Base-by-base conservation (phyloP, 192 early-diverging fungal genomes). In the Podila epicladia region DNA sequence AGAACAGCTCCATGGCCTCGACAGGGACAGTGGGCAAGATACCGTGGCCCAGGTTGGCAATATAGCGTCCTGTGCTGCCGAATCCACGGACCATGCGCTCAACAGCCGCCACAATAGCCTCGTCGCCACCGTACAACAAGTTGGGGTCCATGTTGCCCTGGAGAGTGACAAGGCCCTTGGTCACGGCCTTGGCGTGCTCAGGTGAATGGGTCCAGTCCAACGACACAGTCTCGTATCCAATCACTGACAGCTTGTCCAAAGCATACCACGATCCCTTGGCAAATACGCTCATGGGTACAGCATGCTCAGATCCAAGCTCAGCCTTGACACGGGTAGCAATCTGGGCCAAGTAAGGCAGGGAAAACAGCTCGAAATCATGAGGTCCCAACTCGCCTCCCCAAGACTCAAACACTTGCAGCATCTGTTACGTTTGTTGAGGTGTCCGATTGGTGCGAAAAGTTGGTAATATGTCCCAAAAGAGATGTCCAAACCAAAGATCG, bases 61-160 rank as follows among this genome's bases (percentile, higher is more conserved):
- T 97, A 67, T 97, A 96, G 59, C 87, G 85, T 35, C 74, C 57
- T 50, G 85, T 82, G 33, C 82, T 86, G 38, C 96, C 95, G 84
- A 99, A 98, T 32, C 71, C 88, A 37, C 87, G 78, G 22, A 98
- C 85, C 97, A 99, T 98, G 33, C 82, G 85, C 64, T 84, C 84
- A 8, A 93, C 96, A 26, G 88, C 87, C 32, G 85, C 83, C 37
- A 92, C 82, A 73, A 99, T 95, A 5, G 85, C 86, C 62, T 95
- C 91, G 48, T 84, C 82, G n/a, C 86, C 83, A 33, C 85, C 98
- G 72, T 94, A 97, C 31, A 99, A 83, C 20, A 93, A 64, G 26
- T 84, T 90, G 9, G 98, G 98, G 72, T 99, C 98, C 74, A 97
- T 93, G 82, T 99, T 99, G 49, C 98, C 98, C 86, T 99, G 98